Conservation (phyloP, 352 stramenopile genomes). For the Phytopythium kandeliae region DNA sequence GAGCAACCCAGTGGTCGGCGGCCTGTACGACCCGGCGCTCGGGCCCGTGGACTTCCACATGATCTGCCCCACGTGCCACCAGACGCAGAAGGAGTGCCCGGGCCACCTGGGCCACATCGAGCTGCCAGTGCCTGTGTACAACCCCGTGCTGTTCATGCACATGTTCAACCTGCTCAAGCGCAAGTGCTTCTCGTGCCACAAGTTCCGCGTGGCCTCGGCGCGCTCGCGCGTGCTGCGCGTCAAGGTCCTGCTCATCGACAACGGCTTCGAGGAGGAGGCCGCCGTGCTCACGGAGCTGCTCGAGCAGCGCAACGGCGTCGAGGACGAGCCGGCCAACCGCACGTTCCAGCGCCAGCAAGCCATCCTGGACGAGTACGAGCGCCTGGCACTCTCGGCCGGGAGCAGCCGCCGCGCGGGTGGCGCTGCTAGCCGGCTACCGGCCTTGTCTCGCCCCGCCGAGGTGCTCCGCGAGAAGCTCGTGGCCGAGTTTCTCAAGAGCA, state of each 20-base stretch:
- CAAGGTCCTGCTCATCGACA: conserved; percentile 91
- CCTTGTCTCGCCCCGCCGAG: conserved; percentile 55
- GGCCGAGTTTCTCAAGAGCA: conserved; percentile 89
- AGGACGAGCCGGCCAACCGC: conserved; percentile 66
- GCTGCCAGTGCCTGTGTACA: conserved; percentile 97
- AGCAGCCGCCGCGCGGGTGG: conserved; percentile 14
- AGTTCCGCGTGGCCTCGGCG: conserved; percentile 84
- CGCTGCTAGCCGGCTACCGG: conserved; percentile 22
- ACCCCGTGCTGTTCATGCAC: conserved; percentile 95
- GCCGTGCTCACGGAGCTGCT: conserved; percentile 69
- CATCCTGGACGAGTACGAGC: conserved; percentile 88
- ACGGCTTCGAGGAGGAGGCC: conserved; percentile 82
- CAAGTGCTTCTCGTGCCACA: conserved; percentile 99
- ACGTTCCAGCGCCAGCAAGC: conserved; percentile 79
- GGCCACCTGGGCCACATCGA: conserved; percentile 99
- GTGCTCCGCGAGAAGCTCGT: conserved; percentile 76
- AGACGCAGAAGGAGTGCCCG: conserved; percentile 94
- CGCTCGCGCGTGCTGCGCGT: conserved; percentile 77
- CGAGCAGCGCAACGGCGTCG: conserved; percentile 83
- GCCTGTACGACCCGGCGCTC: conserved; percentile 96
- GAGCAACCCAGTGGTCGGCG: conserved; percentile 92
- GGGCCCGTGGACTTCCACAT: conserved; percentile 90
- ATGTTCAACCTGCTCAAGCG: conserved; percentile 95
- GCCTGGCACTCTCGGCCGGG: conserved; percentile 61
- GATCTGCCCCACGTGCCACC: conserved; percentile 95